Conservation (phyloP, 2,329 filamentous ascomycete species). For the Cytospora leucostoma region DNA sequence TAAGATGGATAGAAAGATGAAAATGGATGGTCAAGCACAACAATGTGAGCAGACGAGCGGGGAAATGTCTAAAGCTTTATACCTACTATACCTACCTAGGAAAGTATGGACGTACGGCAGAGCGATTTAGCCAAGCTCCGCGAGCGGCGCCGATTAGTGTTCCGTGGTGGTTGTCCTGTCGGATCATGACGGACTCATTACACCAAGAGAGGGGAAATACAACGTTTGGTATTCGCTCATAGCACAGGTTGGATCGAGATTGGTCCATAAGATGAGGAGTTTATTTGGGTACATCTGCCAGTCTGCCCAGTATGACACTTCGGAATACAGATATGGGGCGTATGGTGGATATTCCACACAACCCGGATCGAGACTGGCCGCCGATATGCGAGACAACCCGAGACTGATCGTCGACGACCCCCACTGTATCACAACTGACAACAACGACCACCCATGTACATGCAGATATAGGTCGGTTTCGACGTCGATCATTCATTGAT, state of each 20-base stretch:
- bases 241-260: neutral
- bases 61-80: neutral
- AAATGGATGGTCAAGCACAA: neutral
- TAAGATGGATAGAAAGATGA: neutral
- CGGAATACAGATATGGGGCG: neutral
- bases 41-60: neutral
- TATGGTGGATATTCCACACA: neutral
- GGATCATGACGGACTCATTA: conserved; percentile 1
- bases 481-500: neutral
- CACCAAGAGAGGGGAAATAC: neutral
- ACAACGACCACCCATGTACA: neutral
- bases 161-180: neutral
- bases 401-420: neutral
- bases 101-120: neutral
- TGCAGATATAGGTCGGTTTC: neutral
- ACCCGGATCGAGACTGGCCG: neutral
- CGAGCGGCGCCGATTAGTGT: neutral
- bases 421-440: neutral
- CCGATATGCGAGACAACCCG: neutral
- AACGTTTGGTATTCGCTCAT: too few species aligned
- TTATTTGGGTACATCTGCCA: neutral
- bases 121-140: neutral
- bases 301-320: neutral
- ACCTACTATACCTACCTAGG: neutral
- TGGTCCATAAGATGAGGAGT: neutral